Base-by-base conservation (phyloP, 768 basidiomycete species). In the Psilocybe cubensis region DNA sequence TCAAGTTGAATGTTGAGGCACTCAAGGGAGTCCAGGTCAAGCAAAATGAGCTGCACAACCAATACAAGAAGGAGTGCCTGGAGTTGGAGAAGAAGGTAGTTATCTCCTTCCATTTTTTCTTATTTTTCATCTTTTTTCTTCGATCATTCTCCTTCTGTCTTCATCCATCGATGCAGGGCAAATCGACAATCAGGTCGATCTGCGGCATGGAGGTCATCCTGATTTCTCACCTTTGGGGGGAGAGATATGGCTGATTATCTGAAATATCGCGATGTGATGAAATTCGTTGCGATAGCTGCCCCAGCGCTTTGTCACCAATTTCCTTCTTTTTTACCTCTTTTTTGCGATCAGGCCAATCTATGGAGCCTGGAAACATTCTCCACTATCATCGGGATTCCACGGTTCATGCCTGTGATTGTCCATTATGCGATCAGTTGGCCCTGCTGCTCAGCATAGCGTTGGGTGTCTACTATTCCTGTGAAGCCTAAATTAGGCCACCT, bases 81-180 rank as follows among this genome's bases (percentile, higher is more conserved):
- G 93, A 96, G 73, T 82, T 98, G 54, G 96, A 98, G 81, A 93
- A 95, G 79, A 97, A 96, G 82, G 94, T 92, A 63, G 51, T 83
- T 68, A 43, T 24, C 14, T 52, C 53, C 52, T 40, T 27, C 55
- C 27, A 42, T 35, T 59, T 49, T 55, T 25, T 64, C 40, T 41
- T 21, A 41, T 58, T 58, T 58, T 59, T 38, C 58, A 28, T 51
- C 53, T 21, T 56, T 54, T 54, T 14, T 55, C 9, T 20, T 48
- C 43, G 52, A 52, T 35, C 40, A 20, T 33, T 33, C 8, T 33
- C 31, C 29, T 57, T 21, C 38, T 14, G 46, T 51, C 50, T 52
- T 54, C 58, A 48, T 51, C 38, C 28, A 53, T 59, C 40, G 52
- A 18, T 33, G 33, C 10, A 25, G 25, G 7, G 3, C 38, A 17